phyloP scores from a whole-genome alignment of 2,329 filamentous ascomycete genomes.

The Nemania abortiva region DNA sequence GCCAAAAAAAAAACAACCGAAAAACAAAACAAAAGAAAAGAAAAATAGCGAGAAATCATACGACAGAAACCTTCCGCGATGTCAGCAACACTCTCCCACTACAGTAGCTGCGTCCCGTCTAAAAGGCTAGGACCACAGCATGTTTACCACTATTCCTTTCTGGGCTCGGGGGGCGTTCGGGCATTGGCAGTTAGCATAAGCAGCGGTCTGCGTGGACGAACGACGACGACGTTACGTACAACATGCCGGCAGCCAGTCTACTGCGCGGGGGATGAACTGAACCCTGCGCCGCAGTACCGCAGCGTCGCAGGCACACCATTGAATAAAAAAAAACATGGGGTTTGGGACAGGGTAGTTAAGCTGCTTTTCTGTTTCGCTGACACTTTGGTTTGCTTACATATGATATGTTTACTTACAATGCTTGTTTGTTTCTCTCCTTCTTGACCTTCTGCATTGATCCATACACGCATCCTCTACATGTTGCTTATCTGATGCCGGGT shows the following conservation, averaged over 20 bases:
- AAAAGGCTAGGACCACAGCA: constrained; percentile 4
- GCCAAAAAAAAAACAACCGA: constrained; percentile 4
- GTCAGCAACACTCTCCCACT: constrained; percentile 13
- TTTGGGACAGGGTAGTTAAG: constrained; percentile 13
- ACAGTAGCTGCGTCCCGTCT: neutral
- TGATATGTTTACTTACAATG: neutral
- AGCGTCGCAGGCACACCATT: constrained; percentile 1
- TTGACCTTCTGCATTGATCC: constrained; percentile 3
- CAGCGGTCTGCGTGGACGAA: constrained; percentile 13
- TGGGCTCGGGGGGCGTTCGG: constrained; percentile 22
- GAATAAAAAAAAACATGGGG: neutral
- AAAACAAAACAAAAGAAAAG: neutral
- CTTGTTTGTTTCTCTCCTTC: neutral
- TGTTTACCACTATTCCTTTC: constrained; percentile 18
- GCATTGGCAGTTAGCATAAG: constrained; percentile 21
- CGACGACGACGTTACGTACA: constrained; percentile 4
- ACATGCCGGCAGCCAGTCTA: constrained; percentile 10
- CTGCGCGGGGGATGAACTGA: constrained; percentile 9
- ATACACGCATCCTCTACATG: neutral
- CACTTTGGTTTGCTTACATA: neutral
- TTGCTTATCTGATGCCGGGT: neutral
- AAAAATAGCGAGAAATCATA: constrained; percentile 5
- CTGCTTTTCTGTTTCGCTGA: constrained; percentile 1
- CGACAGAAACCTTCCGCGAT: neutral
- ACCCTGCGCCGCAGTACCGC: constrained; percentile 22